A percentile compares a stretch with the other conserved stretches of the same genome.
Evolutionary conservation across 1,284 basidiomycete species (phyloP).

Genomic region (Moesziomyces globuligerus): DNA sequence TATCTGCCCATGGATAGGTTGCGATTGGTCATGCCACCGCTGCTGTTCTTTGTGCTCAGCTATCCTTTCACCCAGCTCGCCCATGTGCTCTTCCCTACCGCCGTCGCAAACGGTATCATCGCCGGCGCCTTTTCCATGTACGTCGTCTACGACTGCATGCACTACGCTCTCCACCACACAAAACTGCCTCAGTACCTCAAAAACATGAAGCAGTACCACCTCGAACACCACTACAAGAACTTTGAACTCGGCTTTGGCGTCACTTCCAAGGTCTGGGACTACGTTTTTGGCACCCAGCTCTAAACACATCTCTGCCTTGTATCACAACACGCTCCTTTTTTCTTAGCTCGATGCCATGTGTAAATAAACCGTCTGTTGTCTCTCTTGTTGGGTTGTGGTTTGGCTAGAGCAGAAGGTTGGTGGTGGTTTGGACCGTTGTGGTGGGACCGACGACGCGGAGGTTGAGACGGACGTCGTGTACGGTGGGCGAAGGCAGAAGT

Average conservation of each 20-base stretch:
- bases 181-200: conserved; percentile 83
- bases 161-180: conserved; percentile 67
- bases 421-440: conserved; percentile 23
- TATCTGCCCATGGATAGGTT: conserved; percentile 91
- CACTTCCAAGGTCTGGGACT: conserved; percentile 93
- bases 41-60: conserved; percentile 81
- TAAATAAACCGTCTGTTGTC: not conserved
- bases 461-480: conserved; percentile 3
- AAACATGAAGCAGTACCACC: conserved; percentile 95
- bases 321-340: too few species aligned
- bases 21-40: conserved; percentile 94
- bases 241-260: conserved; percentile 99
- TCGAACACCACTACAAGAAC: conserved; percentile 90
- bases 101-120: conserved; percentile 92
- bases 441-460: conserved; percentile 28
- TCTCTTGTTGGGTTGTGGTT: not conserved
- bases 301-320: not conserved
- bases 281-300: conserved; percentile 81
- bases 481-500: conserved; percentile 19
- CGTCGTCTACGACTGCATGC: conserved; percentile 71
- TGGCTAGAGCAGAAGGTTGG: conserved; percentile 14
- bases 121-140: conserved; percentile 90
- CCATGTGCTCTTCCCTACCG: conserved; percentile 80
- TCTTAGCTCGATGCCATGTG: not conserved
- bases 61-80: conserved; percentile 89